A percentile compares a stretch with the other conserved stretches of the same genome.
Evolutionary conservation across 2,329 filamentous ascomycete genomes (phyloP).

Genomic region (Aspergillus chevalieri): DNA sequence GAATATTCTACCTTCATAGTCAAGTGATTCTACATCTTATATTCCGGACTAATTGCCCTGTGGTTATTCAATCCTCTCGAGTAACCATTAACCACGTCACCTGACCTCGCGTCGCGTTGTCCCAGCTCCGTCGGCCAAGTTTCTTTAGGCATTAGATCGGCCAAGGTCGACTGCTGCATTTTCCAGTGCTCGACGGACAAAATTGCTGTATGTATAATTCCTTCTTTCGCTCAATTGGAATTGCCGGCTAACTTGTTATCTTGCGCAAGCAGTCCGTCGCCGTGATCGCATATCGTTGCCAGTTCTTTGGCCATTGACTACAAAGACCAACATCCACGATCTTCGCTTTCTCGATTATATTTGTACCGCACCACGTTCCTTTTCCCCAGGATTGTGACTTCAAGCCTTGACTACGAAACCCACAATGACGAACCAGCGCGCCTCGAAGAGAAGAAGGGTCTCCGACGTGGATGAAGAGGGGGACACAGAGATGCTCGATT

Average conservation of each 20-base stretch:
- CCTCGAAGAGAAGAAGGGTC: constrained; percentile 32
- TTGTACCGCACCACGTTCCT: too few species aligned
- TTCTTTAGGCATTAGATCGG: neutral
- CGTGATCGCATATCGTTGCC: neutral
- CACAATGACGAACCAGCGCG: constrained; percentile 29
- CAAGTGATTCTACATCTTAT: neutral
- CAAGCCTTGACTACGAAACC: neutral
- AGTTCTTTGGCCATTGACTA: neutral
- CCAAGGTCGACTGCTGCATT: too few species aligned
- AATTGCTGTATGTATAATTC: neutral
- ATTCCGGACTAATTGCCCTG: neutral
- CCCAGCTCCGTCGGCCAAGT: neutral
- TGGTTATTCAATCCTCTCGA: neutral
- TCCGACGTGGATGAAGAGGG: constrained; percentile 27
- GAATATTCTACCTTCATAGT: too few species aligned
- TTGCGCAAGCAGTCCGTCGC: neutral
- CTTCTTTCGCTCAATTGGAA: neutral
- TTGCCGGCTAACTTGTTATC: neutral
- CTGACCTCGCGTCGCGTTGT: constrained; percentile 26
- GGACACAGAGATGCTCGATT: constrained; percentile 24
- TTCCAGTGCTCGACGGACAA: neutral
- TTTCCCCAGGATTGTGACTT: too few species aligned
- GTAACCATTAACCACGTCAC: constrained; percentile 10
- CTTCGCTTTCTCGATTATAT: neutral
- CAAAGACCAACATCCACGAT: neutral